Evolutionary conservation across 2,329 filamentous ascomycete species (phyloP), one percentile per base, ranked within the genome.

Genomic region (Fusarium sp.): DNA sequence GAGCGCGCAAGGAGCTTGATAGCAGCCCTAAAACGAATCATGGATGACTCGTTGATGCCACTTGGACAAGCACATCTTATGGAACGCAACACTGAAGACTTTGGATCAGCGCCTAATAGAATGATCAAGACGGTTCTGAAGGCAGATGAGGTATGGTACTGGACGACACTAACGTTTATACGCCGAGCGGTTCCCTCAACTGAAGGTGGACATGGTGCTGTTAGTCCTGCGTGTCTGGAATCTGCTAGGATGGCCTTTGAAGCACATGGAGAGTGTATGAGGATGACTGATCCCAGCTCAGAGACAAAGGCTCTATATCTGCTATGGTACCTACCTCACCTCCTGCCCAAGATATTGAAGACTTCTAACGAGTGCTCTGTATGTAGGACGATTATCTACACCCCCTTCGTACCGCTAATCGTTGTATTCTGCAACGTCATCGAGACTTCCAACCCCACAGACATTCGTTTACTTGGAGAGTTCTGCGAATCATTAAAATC

Each of bases 161-260:
- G 51, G 51, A 55, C 36, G 10, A 30, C 51, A 1, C 5, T 41
- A 2, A 55, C 51, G 2, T 41, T 55, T 18, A 55, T 55, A 55
- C 24, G 26, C 3, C 5, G 51, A 2, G 36, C 51, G 2, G 6
- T 41, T 8, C 36, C 51, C 0, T 39, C 36, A 10, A 18, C 10
- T 9, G 24, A 41, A 5, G 14, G 20, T 1, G 20, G 24, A 0
- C 20, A 55, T 14, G 15, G 51, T 5, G 51, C 14, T 11, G 4
- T 39, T 11, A 55, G 51, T 0, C 24, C 51, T 41, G 20, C 14
- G 2, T 41, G 51, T 30, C 8, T 55, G 8, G 36, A 55, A 7
- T 55, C 51, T 4, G 51, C 51, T 0, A n/a, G 51, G 3, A 55
- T 39, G 26, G 51, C 51, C 0, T 55, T 55, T 39, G 36, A 55